phyloP scores from a whole-genome alignment of 352 stramenopile genomes.

The Aphanomyces euteiches region DNA sequence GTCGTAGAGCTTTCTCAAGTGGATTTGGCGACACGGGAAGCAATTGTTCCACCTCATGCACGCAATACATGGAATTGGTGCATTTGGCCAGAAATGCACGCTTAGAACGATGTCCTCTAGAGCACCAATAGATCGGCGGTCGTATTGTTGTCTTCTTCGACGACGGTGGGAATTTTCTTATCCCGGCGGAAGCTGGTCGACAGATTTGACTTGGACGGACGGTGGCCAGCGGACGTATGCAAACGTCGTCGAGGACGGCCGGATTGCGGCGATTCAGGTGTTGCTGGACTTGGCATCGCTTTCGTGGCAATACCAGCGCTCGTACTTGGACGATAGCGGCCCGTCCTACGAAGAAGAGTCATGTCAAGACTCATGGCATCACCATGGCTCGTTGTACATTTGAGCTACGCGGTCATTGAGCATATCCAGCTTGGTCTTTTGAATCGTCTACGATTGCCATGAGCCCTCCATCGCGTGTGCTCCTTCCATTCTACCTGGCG shows the following conservation, averaged over 20 bases:
- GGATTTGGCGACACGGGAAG: slow-evolving; percentile 15
- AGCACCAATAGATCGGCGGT: slow-evolving; percentile 25
- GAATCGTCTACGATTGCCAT: slow-evolving; percentile 14
- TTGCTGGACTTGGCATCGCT: neutral
- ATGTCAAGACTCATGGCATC: neutral
- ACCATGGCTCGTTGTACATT: neutral
- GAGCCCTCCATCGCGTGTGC: no score
- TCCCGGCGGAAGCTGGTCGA: neutral
- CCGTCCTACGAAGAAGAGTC: slow-evolving; percentile 8
- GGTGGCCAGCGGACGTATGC: slow-evolving; percentile 23
- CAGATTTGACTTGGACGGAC: neutral
- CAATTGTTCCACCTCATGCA: slow-evolving; percentile 25
- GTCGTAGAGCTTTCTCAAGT: slow-evolving; percentile 28
- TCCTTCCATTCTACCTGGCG: slow-evolving; percentile 43
- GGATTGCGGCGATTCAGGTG: neutral
- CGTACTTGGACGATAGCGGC: slow-evolving; percentile 16
- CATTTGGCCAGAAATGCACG: slow-evolving; percentile 1
- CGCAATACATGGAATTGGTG: slow-evolving; percentile 31
- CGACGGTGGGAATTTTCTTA: neutral
- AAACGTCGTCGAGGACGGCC: neutral
- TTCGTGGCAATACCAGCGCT: slow-evolving; percentile 1
- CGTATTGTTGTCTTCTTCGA: slow-evolving; percentile 25
- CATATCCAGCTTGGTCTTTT: slow-evolving; percentile 30
- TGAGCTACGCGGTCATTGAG: slow-evolving; percentile 22
- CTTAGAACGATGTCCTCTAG: slow-evolving; percentile 2